phyloP scores from a whole-genome alignment of 2,329 filamentous ascomycete genomes.

The Beauveria sp. region DNA sequence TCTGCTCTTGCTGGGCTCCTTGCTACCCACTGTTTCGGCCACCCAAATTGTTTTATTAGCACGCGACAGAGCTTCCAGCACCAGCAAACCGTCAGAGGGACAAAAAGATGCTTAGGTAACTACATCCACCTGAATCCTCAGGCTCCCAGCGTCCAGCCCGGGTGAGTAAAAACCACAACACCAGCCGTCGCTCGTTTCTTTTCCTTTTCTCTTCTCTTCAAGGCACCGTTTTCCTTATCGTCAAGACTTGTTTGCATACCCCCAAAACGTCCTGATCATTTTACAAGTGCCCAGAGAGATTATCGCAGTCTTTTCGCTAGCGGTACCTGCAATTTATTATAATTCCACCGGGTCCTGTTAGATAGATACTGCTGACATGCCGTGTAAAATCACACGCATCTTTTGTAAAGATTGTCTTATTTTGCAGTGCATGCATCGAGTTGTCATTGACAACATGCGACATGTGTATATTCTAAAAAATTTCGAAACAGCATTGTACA shows the following conservation, averaged over 20 bases:
- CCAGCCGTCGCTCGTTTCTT: conserved; percentile 19
- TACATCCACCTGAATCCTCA: conserved; percentile 15
- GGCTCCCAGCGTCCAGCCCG: conserved; percentile 13
- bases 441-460: neutral
- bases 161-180: conserved; percentile 19
- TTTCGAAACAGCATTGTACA: neutral
- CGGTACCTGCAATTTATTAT: conserved; percentile 63
- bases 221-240: conserved; percentile 90
- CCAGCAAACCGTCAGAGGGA: neutral
- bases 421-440: too few species aligned
- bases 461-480: neutral
- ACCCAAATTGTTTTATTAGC: neutral
- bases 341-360: conserved; percentile 76
- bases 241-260: conserved; percentile 62
- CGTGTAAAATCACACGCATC: neutral
- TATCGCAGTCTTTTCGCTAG: conserved; percentile 92
- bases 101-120: neutral
- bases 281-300: conserved; percentile 72
- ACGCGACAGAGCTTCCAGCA: conserved; percentile 2
- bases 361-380: conserved; percentile 90
- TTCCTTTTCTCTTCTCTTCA: conserved; percentile 33
- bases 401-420: neutral
- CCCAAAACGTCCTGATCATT: conserved; percentile 87
- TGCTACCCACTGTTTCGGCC: neutral
- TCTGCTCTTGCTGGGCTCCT: neutral